These are phyloP conservation scores for Inga leiocalycina DNA, from an alignment of 306 rosid genomes.

Conservation along the genomic window DNA sequence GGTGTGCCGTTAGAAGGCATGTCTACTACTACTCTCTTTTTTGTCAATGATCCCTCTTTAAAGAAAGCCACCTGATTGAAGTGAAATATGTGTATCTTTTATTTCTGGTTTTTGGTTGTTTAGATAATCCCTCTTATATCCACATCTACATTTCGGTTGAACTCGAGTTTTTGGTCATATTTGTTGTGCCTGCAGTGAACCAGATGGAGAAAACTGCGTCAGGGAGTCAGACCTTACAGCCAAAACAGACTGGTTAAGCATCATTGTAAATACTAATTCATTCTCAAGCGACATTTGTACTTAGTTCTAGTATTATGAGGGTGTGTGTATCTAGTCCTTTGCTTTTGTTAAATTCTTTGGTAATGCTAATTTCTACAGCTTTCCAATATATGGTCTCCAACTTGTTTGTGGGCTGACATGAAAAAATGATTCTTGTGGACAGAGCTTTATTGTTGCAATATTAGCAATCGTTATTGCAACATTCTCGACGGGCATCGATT, in stretches of 20 bases:
- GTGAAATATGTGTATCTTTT: not conserved
- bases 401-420: conserved; percentile 10
- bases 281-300: conserved; percentile 19
- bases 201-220: conserved; percentile 78
- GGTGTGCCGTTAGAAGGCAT: conserved; percentile 97
- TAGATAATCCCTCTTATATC: conserved; percentile 18
- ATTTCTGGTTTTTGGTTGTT: conserved; percentile 17
- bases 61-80: conserved; percentile 6
- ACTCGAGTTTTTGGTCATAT: conserved; percentile 19
- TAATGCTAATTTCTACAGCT: conserved; percentile 7
- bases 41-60: conserved; percentile 1
- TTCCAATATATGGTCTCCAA: conserved; percentile 9
- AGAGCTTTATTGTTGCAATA: conserved; percentile 92
- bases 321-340: not conserved
- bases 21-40: conserved; percentile 29
- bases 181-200: conserved; percentile 66
- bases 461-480: conserved; percentile 89
- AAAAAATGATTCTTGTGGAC: conserved; percentile 42
- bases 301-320: conserved; percentile 17
- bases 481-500: conserved; percentile 95
- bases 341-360: conserved; percentile 3
- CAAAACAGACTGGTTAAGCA: conserved; percentile 91
- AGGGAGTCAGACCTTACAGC: conserved; percentile 56
- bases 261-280: conserved; percentile 60
- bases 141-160: conserved; percentile 21